Evolutionary conservation across 176 grass and related monocot species (phyloP), one percentile per base, ranked within the genome.

Genomic region (Pharus latifolius): DNA sequence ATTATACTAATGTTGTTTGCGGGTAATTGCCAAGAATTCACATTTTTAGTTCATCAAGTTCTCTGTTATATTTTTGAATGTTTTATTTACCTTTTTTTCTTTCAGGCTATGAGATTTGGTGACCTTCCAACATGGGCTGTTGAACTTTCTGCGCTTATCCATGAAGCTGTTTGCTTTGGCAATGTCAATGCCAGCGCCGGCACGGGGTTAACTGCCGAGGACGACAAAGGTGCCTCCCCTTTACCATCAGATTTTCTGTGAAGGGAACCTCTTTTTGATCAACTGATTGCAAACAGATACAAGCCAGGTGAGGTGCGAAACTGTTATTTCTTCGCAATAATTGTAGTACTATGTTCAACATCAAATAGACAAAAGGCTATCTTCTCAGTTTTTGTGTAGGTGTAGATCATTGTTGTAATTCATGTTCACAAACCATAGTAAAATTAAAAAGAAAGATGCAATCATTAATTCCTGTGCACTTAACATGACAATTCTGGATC

Each of bases 31-130:
- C 0, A 43, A 50, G 13, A 30, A 42, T 31, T 10, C 47, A 12
- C 30, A 31, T 48, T n/a, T n/a, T n/a, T n/a, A n/a, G 22, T 14
- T 38, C 2, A 22, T 53, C 1, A 28, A 2, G 59, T 14, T 27
- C 7, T 63, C n/a, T n/a, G n/a, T 69, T 2, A 53, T 12, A 16
- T 79, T 26, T 67, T 28, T 19, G 30, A 26, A 22, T 7, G 3
- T 3, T 33, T 12, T 0, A 15, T 32, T 9, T 27, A 20, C 69
- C 26, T 12, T 17, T 29, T 5, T 33, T 28, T 35, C 19, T 53
- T 60, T 33, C 35, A 98, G 87, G 84, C 94, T 59, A 93, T 98
- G 89, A 85, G 87, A 78, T 98, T 93, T 69, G 94, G 94, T 15
- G 75, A 98, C 68, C 90, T 98, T 52, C 89, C 89, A 15, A 49